Percentiles rank a stretch among this genome's conserved stretches.
These are phyloP conservation scores for Hypoxylon sp. DNA, from an alignment of 2,329 filamentous ascomycete species.

Conservation along the genomic window DNA sequence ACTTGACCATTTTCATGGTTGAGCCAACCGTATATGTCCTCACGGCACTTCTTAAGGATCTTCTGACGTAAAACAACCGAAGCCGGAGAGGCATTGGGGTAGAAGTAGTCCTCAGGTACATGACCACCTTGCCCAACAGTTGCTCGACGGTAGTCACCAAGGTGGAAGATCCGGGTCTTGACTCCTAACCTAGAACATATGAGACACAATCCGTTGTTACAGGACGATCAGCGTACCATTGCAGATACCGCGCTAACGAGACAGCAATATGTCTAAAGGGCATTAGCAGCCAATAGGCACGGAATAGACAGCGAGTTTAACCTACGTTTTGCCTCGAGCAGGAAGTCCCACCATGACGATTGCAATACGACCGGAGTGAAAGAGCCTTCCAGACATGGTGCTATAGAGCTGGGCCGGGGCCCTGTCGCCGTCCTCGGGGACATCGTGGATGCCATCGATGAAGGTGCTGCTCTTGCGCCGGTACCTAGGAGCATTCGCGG, in stretches of 20 bases:
- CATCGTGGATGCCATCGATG: constrained; percentile 96
- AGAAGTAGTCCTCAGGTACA: constrained; percentile 98
- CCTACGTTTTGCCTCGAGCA: constrained; percentile 93
- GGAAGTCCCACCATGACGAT: constrained; percentile 97
- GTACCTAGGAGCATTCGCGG: constrained; percentile 90
- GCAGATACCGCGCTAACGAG: constrained; percentile 91
- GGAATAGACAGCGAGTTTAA: constrained; percentile 34
- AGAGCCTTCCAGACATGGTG: constrained; percentile 96
- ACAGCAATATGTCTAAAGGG: constrained; percentile 86
- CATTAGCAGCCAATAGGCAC: constrained; percentile 38
- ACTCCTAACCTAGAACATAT: constrained; percentile 81
- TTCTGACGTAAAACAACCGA: constrained; percentile 96
- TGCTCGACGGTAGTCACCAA: constrained; percentile 95
- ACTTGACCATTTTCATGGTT: constrained; percentile 98
- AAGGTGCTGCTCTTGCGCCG: constrained; percentile 95
- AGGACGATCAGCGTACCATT: constrained; percentile 72
- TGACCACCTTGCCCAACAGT: constrained; percentile 87
- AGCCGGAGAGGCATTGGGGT: constrained; percentile 90
- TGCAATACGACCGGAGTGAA: constrained; percentile 96
- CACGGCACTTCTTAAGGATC: constrained; percentile 96
- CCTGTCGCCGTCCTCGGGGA: constrained; percentile 84
- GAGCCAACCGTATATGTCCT: constrained; percentile 96
- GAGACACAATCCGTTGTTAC: constrained; percentile 32
- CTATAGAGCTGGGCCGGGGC: constrained; percentile 98
- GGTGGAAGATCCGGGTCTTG: constrained; percentile 97